These are phyloP conservation scores for Aspergillus sclerotioniger DNA, from an alignment of 495 filamentous ascomycete species.

Conservation along the genomic window DNA sequence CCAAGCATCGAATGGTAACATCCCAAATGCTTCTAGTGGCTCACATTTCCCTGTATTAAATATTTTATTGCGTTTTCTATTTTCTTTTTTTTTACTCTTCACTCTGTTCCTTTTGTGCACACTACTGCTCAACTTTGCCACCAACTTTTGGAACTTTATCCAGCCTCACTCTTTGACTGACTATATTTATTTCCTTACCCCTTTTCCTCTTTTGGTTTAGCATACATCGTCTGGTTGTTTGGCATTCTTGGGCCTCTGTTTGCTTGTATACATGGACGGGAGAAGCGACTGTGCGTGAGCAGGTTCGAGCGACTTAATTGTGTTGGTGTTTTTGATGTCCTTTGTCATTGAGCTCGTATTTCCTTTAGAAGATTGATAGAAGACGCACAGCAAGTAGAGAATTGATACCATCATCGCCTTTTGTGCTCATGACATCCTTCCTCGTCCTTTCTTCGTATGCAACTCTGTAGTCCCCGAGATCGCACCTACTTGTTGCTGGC, in stretches of 20 bases:
- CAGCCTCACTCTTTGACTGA: conserved; percentile 3
- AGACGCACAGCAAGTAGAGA: conserved; percentile 23
- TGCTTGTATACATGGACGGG: conserved; percentile 23
- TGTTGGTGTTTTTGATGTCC: conserved; percentile 9
- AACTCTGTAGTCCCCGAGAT: too few species aligned
- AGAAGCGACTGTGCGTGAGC: conserved; percentile 19
- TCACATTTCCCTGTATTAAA: conserved; percentile 11
- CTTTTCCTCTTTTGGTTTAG: conserved; percentile 23
- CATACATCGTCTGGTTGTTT: conserved; percentile 11
- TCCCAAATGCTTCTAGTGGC: neutral
- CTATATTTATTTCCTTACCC: conserved; percentile 10
- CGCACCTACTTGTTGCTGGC: too few species aligned
- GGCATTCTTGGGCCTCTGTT: conserved; percentile 2
- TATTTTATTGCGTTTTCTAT: conserved; percentile 12
- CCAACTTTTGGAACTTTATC: conserved; percentile 3
- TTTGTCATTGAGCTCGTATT: neutral
- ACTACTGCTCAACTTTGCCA: conserved; percentile 2
- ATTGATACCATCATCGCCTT: conserved; percentile 22
- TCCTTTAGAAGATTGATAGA: conserved; percentile 26
- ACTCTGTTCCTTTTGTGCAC: conserved; percentile 16
- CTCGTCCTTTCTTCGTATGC: neutral
- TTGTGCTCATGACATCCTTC: neutral
- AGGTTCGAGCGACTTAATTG: conserved; percentile 23
- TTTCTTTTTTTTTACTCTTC: conserved; percentile 23
- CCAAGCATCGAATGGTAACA: neutral